Conservation (phyloP, 148 eudicot species). For the Pharnaceum exiguum region DNA sequence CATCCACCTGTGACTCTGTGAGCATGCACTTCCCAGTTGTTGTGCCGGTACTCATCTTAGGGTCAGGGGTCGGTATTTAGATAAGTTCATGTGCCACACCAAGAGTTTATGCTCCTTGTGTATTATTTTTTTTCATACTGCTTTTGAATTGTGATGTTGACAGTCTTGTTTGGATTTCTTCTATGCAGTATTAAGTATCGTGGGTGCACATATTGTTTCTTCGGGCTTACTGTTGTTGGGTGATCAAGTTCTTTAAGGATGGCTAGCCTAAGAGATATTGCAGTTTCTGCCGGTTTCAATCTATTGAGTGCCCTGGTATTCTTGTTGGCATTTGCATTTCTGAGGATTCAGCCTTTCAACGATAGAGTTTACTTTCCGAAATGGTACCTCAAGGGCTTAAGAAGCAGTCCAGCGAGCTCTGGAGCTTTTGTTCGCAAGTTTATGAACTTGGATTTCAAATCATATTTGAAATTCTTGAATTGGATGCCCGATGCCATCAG, state of each 20-base stretch:
- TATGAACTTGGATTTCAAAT: slow-evolving; percentile 77
- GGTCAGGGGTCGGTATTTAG: too few species aligned
- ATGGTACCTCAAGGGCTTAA: slow-evolving; percentile 94
- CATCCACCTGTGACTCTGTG: too few species aligned
- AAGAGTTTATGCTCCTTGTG: too few species aligned
- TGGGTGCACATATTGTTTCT: slow-evolving; percentile 7
- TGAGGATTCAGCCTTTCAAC: slow-evolving; percentile 93
- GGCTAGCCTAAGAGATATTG: slow-evolving; percentile 76
- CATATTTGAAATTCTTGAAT: slow-evolving; percentile 74
- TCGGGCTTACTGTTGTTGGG: not conserved
- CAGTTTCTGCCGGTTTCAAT: slow-evolving; percentile 75
- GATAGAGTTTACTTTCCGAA: slow-evolving; percentile 97
- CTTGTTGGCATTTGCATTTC: slow-evolving; percentile 76
- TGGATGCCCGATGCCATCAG: slow-evolving; percentile 95
- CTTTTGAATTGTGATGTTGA: too few species aligned
- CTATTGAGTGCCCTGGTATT: slow-evolving; percentile 66
- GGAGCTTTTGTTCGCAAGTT: slow-evolving; percentile 66
- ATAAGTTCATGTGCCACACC: too few species aligned
- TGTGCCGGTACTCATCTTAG: too few species aligned
- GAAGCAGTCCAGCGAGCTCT: slow-evolving; percentile 60
- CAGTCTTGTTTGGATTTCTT: too few species aligned
- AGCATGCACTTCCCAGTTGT: too few species aligned
- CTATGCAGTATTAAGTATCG: slow-evolving; percentile 1
- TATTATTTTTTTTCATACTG: too few species aligned
- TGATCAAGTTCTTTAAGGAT: slow-evolving; percentile 31